phyloP scores from a whole-genome alignment of 2,329 filamentous ascomycete species.

The Fusarium longipes region DNA sequence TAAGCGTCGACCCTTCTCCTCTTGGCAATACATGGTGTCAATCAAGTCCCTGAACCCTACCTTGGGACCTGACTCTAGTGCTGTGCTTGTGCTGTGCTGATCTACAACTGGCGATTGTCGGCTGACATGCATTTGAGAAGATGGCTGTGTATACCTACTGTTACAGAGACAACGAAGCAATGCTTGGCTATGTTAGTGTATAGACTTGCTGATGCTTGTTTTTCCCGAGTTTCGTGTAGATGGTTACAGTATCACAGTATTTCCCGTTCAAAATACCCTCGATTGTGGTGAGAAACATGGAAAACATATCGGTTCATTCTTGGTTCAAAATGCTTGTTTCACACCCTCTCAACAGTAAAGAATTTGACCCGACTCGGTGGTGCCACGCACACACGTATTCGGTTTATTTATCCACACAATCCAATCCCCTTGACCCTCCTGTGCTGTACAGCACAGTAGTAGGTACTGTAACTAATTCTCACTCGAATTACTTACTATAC shows the following conservation, averaged over 20 bases:
- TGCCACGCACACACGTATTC: constrained; percentile 32
- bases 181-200: constrained; percentile 7
- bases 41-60: constrained; percentile 38
- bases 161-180: background rate
- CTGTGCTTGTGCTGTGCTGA: constrained; percentile 30
- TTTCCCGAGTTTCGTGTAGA: background rate
- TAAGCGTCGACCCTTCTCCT: constrained; percentile 27
- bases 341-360: constrained; percentile 26
- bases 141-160: constrained; percentile 31
- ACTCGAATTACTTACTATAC: constrained; percentile 19
- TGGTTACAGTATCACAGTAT: background rate
- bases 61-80: constrained; percentile 33
- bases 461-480: constrained; percentile 3
- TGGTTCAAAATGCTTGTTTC: constrained; percentile 26
- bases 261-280: background rate
- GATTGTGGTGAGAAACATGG: background rate
- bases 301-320: constrained; percentile 19
- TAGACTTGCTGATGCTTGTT: constrained; percentile 16
- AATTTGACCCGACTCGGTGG: constrained; percentile 35
- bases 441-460: background rate
- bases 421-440: no score
- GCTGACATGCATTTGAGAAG: constrained; percentile 34
- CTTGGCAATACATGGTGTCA: constrained; percentile 37
- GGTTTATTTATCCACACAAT: constrained; percentile 28
- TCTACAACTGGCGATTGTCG: constrained; percentile 35